Conservation (phyloP, 129 eudicot genomes). For the Helianthus annuus region DNA sequence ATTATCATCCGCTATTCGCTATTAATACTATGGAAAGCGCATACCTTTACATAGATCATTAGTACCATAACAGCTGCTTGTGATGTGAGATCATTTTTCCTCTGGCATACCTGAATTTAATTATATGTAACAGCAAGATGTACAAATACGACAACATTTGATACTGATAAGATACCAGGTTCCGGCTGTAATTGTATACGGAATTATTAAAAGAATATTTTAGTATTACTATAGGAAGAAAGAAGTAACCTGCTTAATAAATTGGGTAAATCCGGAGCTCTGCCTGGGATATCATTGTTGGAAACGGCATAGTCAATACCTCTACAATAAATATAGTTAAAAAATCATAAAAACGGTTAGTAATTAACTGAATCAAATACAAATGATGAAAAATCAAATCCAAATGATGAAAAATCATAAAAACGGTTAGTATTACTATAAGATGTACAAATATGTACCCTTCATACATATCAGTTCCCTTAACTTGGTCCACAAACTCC, state of each 20-base stretch:
- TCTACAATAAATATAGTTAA: too few species aligned
- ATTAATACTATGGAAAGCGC: too few species aligned
- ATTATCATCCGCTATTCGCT: too few species aligned
- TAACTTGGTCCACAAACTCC: slow-evolving; percentile 49
- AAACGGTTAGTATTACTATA: too few species aligned
- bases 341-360: too few species aligned
- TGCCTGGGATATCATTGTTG: slow-evolving; percentile 59
- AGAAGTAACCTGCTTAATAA: slow-evolving; percentile 61
- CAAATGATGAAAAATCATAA: too few species aligned
- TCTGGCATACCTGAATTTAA: slow-evolving; percentile 57
- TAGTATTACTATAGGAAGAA: slow-evolving; percentile 4
- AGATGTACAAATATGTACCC: too few species aligned
- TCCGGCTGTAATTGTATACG: neutral
- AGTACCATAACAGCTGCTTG: slow-evolving; percentile 82
- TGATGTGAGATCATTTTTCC: slow-evolving; percentile 45
- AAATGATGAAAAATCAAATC: too few species aligned
- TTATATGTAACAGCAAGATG: slow-evolving; percentile 1
- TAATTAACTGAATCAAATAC: too few species aligned
- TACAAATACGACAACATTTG: neutral
- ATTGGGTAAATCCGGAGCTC: slow-evolving; percentile 57
- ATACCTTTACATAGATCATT: slow-evolving; percentile 88
- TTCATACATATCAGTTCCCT: slow-evolving; percentile 44
- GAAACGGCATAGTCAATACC: slow-evolving; percentile 78
- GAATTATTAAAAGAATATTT: neutral
- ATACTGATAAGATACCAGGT: neutral